Base-by-base conservation (phyloP, 306 rosid species). In the Cicer pinnatifidum region DNA sequence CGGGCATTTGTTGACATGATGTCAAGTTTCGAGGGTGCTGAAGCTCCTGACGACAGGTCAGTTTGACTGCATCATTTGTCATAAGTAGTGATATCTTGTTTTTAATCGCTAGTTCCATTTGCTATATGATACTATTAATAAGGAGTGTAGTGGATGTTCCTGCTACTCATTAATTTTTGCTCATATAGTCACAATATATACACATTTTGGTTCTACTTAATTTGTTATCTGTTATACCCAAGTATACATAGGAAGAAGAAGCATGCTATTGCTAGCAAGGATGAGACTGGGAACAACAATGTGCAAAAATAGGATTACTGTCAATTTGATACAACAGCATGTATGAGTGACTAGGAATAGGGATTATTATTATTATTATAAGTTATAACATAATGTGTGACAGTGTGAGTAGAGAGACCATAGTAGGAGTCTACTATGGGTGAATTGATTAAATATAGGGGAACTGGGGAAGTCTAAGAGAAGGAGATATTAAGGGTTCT, bases 11-110 rank as follows among this genome's bases (percentile, higher is more conserved):
- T 95, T 75, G 80, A 83, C 56, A 88, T 80, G 75, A 75, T 95
- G 79, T 95, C 97, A 72, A 89, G 96, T 86, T 91, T 83, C 72
- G 71, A 95, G 82, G 97, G 99, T 69, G 99, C 91, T 62, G 97
- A 95, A 83, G 89, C 92, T 78, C 92, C 93, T 7, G 86, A 85
- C 69, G 82, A 86, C 86, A 87, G 96, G 97, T 91, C 75, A 57
- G 89, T 67, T 16, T 68, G 44, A 75, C 16, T 65, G 37, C 39
- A 48, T 28, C 35, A 28, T 28, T 28, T 28, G 35, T 28, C 5
- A 28, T 28, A 28, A 54, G 37, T 54, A 54, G 61, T 54, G 61
- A 54, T 54, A 19, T 54, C 37, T 54, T 41, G 11, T 50, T 50
- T 16, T 71, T 17, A 63, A 63, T 20, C 47, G 7, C 40, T 54